These are phyloP conservation scores for Cutaneotrichosporon curvatum DNA, from an alignment of 1,284 basidiomycete species.

Conservation along the genomic window DNA sequence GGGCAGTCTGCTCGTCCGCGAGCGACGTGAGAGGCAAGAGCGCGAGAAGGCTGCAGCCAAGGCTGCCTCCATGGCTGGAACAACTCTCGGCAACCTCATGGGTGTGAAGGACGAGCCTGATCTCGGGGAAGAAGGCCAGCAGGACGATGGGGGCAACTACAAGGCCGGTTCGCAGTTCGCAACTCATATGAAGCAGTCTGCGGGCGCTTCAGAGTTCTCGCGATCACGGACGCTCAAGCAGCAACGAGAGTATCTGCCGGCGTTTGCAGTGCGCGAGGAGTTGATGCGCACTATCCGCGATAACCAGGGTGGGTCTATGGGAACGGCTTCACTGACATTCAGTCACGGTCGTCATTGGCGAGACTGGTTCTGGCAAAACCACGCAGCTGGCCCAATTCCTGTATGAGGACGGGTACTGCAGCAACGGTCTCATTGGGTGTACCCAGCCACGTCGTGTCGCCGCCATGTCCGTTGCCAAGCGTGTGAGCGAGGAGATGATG, in stretches of 20 bases:
- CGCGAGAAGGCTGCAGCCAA: slow-evolving; percentile 90
- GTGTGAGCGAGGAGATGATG: slow-evolving; percentile 87
- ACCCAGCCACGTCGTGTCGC: slow-evolving; percentile 96
- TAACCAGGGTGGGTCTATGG: slow-evolving; percentile 67
- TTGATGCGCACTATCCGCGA: slow-evolving; percentile 83
- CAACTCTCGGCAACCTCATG: slow-evolving; percentile 90
- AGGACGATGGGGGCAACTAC: slow-evolving; percentile 59
- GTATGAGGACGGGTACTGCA: slow-evolving; percentile 91
- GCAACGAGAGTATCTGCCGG: slow-evolving; percentile 93
- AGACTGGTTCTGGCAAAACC: slow-evolving; percentile 93
- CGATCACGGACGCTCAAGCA: slow-evolving; percentile 79
- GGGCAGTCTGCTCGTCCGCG: slow-evolving; percentile 84
- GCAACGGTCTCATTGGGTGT: slow-evolving; percentile 82
- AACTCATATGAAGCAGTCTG: slow-evolving; percentile 68
- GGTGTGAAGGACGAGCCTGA: slow-evolving; percentile 89
- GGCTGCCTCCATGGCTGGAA: slow-evolving; percentile 84
- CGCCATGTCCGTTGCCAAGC: slow-evolving; percentile 97
- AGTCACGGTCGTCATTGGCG: slow-evolving; percentile 90
- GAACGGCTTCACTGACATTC: background rate
- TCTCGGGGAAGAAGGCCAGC: slow-evolving; percentile 53
- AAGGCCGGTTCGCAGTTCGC: slow-evolving; percentile 96
- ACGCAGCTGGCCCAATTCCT: slow-evolving; percentile 87
- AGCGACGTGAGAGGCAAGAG: slow-evolving; percentile 92
- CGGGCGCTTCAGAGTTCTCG: slow-evolving; percentile 66
- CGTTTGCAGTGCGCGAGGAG: slow-evolving; percentile 95